These are phyloP conservation scores for Colletotrichum viniferum DNA, from an alignment of 2,329 filamentous ascomycete genomes.

Conservation along the genomic window DNA sequence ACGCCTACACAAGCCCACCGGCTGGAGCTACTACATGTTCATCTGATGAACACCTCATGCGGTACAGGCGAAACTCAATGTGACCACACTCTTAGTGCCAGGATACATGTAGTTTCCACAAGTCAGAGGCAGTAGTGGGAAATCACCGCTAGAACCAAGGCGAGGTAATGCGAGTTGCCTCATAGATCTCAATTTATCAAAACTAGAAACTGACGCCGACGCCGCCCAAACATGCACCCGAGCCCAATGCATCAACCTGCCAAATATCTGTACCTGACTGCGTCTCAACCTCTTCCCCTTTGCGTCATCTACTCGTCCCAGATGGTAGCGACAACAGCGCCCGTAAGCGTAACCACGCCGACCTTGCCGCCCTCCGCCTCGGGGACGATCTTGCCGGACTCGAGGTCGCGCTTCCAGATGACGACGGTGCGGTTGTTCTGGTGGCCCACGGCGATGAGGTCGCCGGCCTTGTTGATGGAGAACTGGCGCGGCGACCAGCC, in stretches of 20 bases:
- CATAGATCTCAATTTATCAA: neutral
- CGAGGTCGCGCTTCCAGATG: constrained; percentile 22
- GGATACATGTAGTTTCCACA: neutral
- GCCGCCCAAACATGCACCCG: neutral
- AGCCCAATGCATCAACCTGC: neutral
- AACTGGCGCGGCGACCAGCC: constrained; percentile 22
- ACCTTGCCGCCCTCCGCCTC: constrained; percentile 25
- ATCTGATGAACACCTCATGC: neutral
- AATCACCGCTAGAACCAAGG: neutral
- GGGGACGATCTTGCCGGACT: constrained; percentile 19
- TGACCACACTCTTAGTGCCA: neutral
- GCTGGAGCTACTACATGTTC: neutral
- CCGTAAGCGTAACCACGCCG: constrained; percentile 16
- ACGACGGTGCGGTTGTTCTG: constrained; percentile 22
- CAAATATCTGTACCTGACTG: neutral
- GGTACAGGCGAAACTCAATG: neutral
- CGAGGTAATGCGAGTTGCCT: neutral
- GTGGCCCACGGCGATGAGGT: constrained; percentile 19
- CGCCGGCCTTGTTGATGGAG: constrained; percentile 22
- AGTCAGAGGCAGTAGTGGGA: neutral
- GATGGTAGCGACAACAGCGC: constrained; percentile 22
- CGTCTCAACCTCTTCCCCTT: neutral
- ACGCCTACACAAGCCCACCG: too few species aligned
- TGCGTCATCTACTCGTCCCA: constrained; percentile 15
- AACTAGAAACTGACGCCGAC: neutral